Percentiles rank a stretch among this genome's conserved stretches.
Conservation (phyloP, 2,329 filamentous ascomycete species). For the Rhynchosporium graminicola region DNA sequence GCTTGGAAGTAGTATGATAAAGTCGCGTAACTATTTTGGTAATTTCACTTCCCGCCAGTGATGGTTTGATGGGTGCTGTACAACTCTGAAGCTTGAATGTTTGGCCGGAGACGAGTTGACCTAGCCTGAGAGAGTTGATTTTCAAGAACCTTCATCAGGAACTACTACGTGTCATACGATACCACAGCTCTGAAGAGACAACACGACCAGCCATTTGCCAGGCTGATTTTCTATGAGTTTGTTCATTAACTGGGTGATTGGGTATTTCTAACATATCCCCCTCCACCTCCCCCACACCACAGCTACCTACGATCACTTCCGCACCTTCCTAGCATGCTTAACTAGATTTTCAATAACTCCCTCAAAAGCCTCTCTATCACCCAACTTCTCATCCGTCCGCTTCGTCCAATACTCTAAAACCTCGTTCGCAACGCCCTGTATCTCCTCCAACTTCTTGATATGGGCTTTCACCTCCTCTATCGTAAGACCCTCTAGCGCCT, state of each 20-base stretch:
- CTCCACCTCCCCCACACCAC: neutral
- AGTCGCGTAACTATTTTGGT: too few species aligned
- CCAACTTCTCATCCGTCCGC: conserved; percentile 80
- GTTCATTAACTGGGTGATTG: neutral
- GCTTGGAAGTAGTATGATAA: too few species aligned
- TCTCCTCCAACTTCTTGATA: conserved; percentile 65
- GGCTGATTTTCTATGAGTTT: too few species aligned
- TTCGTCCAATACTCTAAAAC: conserved; percentile 88
- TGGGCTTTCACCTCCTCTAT: conserved; percentile 74
- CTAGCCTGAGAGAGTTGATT: too few species aligned
- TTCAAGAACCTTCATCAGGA: too few species aligned
- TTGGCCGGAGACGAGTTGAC: too few species aligned
- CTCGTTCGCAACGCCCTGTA: conserved; percentile 72
- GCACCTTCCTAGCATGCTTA: conserved; percentile 82
- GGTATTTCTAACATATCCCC: conserved; percentile 8
- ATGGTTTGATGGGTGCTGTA: too few species aligned
- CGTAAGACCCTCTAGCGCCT: conserved; percentile 77
- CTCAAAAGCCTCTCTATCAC: conserved; percentile 91
- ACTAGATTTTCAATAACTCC: conserved; percentile 96
- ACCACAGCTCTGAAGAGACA: too few species aligned
- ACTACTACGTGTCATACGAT: too few species aligned
- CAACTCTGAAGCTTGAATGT: too few species aligned
- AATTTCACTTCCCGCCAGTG: too few species aligned
- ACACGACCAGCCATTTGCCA: too few species aligned
- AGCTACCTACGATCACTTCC: conserved; percentile 57